Evolutionary conservation across 2,329 filamentous ascomycete genomes (phyloP).

Genomic region (Apiospora saccharicola): DNA sequence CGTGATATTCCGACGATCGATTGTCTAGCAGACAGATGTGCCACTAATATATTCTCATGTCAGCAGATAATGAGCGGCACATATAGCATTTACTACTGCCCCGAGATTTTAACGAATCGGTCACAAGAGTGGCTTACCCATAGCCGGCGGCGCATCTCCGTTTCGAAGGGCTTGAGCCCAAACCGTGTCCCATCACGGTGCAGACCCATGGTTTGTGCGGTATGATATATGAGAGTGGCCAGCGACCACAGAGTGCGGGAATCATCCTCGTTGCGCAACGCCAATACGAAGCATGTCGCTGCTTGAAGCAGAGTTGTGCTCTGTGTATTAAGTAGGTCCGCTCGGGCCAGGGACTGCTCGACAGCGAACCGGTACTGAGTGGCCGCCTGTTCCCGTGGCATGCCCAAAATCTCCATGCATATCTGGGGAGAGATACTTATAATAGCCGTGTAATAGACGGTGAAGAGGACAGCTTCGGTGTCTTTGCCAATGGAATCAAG

Average conservation of each 20-base stretch:
- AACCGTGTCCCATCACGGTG: slow-evolving; percentile 24
- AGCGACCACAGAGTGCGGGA: slow-evolving; percentile 18
- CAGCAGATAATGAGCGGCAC: background rate
- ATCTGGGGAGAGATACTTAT: background rate
- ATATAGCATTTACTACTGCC: background rate
- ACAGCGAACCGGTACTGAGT: slow-evolving; percentile 6
- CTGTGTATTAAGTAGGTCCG: slow-evolving; percentile 14
- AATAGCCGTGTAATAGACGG: slow-evolving; percentile 10
- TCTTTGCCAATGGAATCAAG: slow-evolving; percentile 33
- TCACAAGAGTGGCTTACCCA: background rate
- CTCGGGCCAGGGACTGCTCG: slow-evolving; percentile 18
- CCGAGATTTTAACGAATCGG: too few relatives aligned
- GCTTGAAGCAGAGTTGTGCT: slow-evolving; percentile 17
- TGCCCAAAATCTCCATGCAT: background rate
- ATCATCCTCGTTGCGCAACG: slow-evolving; percentile 18
- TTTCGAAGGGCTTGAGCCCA: slow-evolving; percentile 21
- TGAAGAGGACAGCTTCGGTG: slow-evolving; percentile 29
- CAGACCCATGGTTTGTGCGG: slow-evolving; percentile 14
- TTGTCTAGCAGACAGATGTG: slow-evolving; percentile 22
- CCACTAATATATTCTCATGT: background rate
- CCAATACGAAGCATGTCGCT: slow-evolving; percentile 10
- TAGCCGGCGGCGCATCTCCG: slow-evolving; percentile 18
- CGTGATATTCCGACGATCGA: slow-evolving; percentile 20
- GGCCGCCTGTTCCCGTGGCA: slow-evolving; percentile 6
- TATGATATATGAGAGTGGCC: slow-evolving; percentile 12